Evolutionary conservation across 768 basidiomycete genomes (phyloP).

Genomic region (Trametes coccinea): DNA sequence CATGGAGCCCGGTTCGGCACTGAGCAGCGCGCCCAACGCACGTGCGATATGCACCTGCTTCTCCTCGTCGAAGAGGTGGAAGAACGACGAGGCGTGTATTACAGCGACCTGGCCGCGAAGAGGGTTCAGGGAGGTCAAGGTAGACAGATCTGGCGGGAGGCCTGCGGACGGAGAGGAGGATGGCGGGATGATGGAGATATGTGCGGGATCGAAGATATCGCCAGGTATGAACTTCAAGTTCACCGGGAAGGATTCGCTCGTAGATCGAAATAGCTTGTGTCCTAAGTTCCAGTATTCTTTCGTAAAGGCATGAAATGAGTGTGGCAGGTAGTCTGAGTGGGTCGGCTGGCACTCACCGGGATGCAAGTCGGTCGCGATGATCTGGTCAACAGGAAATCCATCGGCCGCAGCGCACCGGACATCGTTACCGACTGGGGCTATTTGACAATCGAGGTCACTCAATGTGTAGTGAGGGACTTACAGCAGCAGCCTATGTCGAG

Average conservation of each 20-base stretch:
- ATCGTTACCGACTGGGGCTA: conserved; percentile 38
- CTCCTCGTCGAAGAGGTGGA: conserved; percentile 44
- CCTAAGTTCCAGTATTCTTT: conserved; percentile 63
- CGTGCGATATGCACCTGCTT: conserved; percentile 42
- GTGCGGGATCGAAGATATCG: conserved; percentile 47
- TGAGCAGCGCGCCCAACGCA: conserved; percentile 40
- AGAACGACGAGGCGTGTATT: conserved; percentile 50
- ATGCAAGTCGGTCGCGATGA: conserved; percentile 37
- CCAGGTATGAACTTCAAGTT: conserved; percentile 57
- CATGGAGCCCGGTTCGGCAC: conserved; percentile 42
- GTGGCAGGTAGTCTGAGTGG: not conserved
- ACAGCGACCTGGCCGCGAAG: conserved; percentile 47
- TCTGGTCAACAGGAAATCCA: conserved; percentile 40
- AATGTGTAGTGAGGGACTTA: conserved; percentile 17
- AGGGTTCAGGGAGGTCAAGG: conserved; percentile 44
- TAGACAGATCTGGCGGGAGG: conserved; percentile 30
- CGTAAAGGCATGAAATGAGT: too few species aligned
- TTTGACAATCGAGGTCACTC: not conserved
- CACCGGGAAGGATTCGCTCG: conserved; percentile 51
- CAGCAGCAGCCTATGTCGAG: conserved; percentile 47
- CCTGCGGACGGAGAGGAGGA: conserved; percentile 14
- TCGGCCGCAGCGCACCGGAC: conserved; percentile 39
- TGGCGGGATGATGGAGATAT: conserved; percentile 37
- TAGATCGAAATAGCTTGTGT: conserved; percentile 59
- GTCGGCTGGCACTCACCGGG: conserved; percentile 27